Percentiles rank a stretch among this genome's conserved stretches.
phyloP scores from a whole-genome alignment of 164 flowering plant genomes.

The Platanus orientalis region DNA sequence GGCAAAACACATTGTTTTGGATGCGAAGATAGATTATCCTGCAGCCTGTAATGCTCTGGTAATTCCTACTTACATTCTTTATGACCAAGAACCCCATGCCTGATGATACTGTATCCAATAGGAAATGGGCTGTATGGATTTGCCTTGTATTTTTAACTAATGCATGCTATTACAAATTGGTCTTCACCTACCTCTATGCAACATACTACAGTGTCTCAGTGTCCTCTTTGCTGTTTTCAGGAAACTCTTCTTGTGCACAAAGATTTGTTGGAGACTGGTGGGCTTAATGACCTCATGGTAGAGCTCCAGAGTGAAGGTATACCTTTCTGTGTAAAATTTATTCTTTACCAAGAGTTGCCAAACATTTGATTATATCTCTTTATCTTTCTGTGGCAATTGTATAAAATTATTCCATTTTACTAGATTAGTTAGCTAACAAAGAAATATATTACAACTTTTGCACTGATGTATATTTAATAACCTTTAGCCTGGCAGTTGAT shows the following conservation, averaged over 20 bases:
- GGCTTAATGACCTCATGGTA: constrained; percentile 45
- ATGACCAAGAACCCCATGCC: background rate
- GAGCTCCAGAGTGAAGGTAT: constrained; percentile 69
- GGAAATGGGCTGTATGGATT: background rate
- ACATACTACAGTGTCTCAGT: background rate
- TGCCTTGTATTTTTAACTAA: background rate
- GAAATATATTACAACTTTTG: too few species aligned
- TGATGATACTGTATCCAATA: background rate
- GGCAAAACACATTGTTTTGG: constrained; percentile 78
- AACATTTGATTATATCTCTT: background rate
- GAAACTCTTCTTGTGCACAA: constrained; percentile 96
- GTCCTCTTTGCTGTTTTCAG: constrained; percentile 29
- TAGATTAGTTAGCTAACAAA: too few species aligned
- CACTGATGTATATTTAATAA: too few species aligned
- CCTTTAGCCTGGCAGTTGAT: too few species aligned
- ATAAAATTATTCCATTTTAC: background rate
- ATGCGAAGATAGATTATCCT: constrained; percentile 94
- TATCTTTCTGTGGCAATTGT: background rate
- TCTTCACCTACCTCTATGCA: background rate
- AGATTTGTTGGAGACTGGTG: constrained; percentile 54
- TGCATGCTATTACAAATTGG: background rate
- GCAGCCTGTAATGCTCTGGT: constrained; percentile 99
- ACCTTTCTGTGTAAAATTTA: background rate
- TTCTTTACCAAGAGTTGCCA: background rate
- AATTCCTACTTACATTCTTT: constrained; percentile 15